Conservation (phyloP, 768 basidiomycete species). For the Amanita subjunquillea region DNA sequence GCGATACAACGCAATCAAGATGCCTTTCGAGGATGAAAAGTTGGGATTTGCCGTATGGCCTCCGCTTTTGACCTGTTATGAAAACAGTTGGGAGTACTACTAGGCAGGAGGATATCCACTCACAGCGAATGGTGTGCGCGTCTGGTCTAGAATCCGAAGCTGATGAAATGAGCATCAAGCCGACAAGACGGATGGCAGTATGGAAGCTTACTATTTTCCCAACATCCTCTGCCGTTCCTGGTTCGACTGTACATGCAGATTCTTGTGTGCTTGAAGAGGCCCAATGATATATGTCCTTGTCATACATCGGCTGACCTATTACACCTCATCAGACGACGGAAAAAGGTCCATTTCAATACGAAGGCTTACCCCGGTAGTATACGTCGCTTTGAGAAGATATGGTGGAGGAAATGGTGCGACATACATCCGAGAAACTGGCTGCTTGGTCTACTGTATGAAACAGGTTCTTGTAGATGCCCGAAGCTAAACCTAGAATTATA, state of each 20-base stretch:
- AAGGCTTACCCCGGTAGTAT: constrained; percentile 11
- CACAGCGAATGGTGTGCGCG: neutral
- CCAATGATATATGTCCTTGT: constrained; percentile 3
- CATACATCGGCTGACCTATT: neutral
- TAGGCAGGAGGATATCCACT: neutral
- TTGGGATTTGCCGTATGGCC: constrained; percentile 34
- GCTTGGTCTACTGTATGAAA: neutral
- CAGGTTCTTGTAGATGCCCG: neutral
- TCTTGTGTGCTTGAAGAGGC: neutral
- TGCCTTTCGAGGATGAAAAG: constrained; percentile 40
- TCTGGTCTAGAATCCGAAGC: neutral
- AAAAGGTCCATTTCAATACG: too few relatives aligned
- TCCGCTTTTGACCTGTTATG: constrained; percentile 35
- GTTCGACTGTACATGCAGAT: constrained; percentile 4
- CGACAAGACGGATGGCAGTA: neutral
- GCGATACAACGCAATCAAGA: constrained; percentile 34
- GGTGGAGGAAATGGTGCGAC: neutral
- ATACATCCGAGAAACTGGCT: neutral
- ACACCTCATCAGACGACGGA: neutral
- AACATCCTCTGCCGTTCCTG: constrained; percentile 1
- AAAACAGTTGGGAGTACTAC: neutral
- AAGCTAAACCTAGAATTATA: neutral
- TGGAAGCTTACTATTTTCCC: neutral
- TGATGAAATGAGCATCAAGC: neutral
- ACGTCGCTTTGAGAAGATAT: constrained; percentile 1